Evolutionary conservation across 2,329 filamentous ascomycete genomes (phyloP).

Genomic region (Colletotrichum cordylinicola): DNA sequence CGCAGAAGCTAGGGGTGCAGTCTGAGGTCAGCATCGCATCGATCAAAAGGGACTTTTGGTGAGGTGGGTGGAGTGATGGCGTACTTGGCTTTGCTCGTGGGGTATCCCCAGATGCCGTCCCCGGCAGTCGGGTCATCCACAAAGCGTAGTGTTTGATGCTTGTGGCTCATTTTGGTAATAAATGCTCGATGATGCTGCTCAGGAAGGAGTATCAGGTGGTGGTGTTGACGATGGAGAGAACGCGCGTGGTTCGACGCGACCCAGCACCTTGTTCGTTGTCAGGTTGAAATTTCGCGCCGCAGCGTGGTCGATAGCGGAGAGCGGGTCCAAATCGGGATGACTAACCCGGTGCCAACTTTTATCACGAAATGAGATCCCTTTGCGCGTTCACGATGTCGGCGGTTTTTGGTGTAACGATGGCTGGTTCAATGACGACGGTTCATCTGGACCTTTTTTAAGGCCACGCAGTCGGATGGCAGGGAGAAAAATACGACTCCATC

Average conservation of each 20-base stretch:
- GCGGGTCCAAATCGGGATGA: background rate
- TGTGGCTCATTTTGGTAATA: background rate
- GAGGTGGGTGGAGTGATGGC: background rate
- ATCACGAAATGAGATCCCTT: no score
- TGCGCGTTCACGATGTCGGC: background rate
- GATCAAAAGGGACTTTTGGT: background rate
- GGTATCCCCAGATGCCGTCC: slow-evolving; percentile 42
- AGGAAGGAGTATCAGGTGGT: background rate
- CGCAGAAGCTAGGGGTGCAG: slow-evolving; percentile 13
- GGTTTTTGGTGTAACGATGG: background rate
- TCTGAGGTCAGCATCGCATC: background rate
- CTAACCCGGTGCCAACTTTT: background rate
- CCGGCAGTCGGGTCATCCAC: slow-evolving; percentile 37
- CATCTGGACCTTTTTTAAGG: background rate
- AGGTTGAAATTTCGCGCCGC: background rate
- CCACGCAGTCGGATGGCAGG: background rate
- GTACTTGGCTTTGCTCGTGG: slow-evolving; percentile 45
- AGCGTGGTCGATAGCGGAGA: background rate
- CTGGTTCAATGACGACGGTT: background rate
- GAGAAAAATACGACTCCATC: background rate
- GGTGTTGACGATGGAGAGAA: background rate
- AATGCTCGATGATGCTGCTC: background rate
- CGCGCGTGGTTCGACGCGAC: background rate
- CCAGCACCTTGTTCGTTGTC: background rate
- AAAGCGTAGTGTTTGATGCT: slow-evolving; percentile 43